Evolutionary conservation across 2,329 filamentous ascomycete species (phyloP).

Genomic region (Aspergillus costaricaensis): DNA sequence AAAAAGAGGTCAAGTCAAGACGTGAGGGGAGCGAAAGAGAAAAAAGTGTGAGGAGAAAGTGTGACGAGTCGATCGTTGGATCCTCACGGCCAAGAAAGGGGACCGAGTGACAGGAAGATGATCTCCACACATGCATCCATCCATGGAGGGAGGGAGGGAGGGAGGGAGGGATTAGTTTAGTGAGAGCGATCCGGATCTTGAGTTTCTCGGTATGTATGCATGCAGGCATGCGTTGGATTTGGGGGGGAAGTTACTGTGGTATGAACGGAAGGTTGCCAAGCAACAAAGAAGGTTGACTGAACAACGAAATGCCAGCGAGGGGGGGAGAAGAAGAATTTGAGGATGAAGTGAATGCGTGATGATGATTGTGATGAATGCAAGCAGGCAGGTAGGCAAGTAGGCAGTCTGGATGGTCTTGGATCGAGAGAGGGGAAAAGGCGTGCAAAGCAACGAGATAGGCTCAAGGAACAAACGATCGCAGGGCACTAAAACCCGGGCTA

Average conservation of each 20-base stretch:
- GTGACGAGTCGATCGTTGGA: constrained; percentile 24
- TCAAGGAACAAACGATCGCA: neutral
- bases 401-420: neutral
- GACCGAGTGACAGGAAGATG: constrained; percentile 16
- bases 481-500: neutral
- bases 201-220: neutral
- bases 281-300: neutral
- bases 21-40: constrained; percentile 21
- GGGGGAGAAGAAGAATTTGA: neutral
- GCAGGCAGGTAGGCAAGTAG: too few relatives aligned
- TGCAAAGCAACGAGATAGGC: neutral
- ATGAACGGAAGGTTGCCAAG: constrained; percentile 6
- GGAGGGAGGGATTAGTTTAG: too few relatives aligned
- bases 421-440: neutral
- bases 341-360: neutral
- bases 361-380: neutral
- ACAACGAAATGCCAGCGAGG: neutral
- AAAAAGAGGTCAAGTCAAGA: neutral
- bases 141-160: neutral
- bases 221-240: neutral
- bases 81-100: constrained; percentile 20
- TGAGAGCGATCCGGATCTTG: neutral
- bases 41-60: constrained; percentile 14
- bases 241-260: neutral
- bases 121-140: constrained; percentile 17